These are phyloP conservation scores for Fallopia convolvulus DNA, from an alignment of 148 eudicot species.

Conservation along the genomic window DNA sequence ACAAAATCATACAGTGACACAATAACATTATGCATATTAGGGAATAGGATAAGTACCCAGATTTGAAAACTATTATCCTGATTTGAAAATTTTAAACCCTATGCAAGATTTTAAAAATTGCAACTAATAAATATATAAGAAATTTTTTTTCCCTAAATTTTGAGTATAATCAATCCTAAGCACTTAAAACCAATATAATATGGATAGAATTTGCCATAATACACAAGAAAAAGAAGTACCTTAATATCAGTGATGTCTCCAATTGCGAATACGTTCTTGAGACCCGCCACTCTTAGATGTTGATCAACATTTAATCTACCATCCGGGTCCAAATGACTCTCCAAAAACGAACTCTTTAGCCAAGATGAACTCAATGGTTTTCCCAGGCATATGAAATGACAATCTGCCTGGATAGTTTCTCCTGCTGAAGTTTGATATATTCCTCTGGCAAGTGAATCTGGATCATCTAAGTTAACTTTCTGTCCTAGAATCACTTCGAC, in stretches of 20 bases:
- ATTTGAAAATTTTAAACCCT: no score
- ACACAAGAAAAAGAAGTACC: constrained; percentile 16
- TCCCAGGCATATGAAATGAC: constrained; percentile 51
- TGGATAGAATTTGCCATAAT: no score
- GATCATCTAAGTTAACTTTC: constrained; percentile 25
- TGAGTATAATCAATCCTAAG: no score
- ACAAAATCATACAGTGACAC: background rate
- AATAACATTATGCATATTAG: no score
- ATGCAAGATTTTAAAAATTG: background rate
- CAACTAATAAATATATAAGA: background rate
- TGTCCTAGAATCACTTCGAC: constrained; percentile 50
- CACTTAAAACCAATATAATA: no score
- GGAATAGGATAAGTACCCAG: no score
- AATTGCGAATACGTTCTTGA: constrained; percentile 45
- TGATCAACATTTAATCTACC: constrained; percentile 52
- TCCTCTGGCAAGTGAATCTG: constrained; percentile 25
- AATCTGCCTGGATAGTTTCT: constrained; percentile 41
- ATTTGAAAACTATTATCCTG: no score
- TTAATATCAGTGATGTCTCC: constrained; percentile 53
- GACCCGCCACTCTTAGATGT: constrained; percentile 43
- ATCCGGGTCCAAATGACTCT: constrained; percentile 26
- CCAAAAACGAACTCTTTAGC: constrained; percentile 38
- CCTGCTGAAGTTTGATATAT: constrained; percentile 38
- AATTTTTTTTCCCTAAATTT: background rate
- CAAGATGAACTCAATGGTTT: constrained; percentile 40